A percentile compares a stretch with the other conserved stretches of the same genome.
Evolutionary conservation across 1,284 basidiomycete species (phyloP).

Genomic region (Ustilago bromivora): DNA sequence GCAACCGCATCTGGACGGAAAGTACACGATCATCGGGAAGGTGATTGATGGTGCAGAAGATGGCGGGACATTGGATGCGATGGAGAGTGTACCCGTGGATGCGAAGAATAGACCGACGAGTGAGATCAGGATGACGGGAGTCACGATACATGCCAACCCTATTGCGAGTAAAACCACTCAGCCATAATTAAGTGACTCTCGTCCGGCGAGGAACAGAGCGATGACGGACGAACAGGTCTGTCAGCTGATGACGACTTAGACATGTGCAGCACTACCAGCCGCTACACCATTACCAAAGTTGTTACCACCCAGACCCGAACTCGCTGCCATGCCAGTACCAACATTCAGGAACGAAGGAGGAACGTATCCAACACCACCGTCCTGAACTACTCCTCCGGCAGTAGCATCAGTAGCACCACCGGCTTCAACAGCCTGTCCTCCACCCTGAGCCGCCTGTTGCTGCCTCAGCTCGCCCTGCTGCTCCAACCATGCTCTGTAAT

Average conservation of each 20-base stretch:
- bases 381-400: conserved; percentile 2
- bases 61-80: conserved; percentile 54
- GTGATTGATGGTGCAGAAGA: conserved; percentile 66
- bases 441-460: not conserved
- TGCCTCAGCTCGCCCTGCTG: conserved; percentile 11
- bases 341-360: conserved; percentile 19
- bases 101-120: conserved; percentile 87
- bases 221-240: not conserved
- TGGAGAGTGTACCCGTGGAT: conserved; percentile 87
- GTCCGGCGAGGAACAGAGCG: not conserved
- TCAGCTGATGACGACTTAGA: not conserved
- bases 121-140: conserved; percentile 84
- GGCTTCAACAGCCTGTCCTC: not conserved
- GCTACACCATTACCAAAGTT: conserved; percentile 32
- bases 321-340: conserved; percentile 2
- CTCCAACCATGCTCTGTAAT: conserved; percentile 31
- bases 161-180: conserved; percentile 73
- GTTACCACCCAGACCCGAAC: conserved; percentile 12
- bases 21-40: conserved; percentile 67
- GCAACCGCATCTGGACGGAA: conserved; percentile 64
- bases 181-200: too few relatives aligned
- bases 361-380: conserved; percentile 31
- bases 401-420: not conserved
- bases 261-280: conserved; percentile 29
- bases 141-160: conserved; percentile 95